Conservation (phyloP, 2,329 filamentous ascomycete species). For the Aureobasidium sp. region DNA sequence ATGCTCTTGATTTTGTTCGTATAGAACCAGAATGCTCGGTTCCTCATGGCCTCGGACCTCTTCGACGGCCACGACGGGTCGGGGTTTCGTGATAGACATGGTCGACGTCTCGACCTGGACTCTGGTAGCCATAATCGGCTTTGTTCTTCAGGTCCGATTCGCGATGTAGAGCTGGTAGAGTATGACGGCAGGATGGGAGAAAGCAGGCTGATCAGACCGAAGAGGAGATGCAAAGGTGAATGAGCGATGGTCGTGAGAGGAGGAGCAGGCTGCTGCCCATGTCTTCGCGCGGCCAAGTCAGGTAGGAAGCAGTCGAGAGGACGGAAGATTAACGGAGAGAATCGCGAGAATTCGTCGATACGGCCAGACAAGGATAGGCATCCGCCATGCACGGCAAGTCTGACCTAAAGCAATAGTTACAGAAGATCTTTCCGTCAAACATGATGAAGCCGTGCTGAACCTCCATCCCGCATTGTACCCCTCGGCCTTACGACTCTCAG, state of each 20-base stretch:
- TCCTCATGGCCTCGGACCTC: constrained; percentile 28
- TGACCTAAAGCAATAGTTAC: background rate
- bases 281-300: background rate
- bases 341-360: background rate
- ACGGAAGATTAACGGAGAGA: constrained; percentile 14
- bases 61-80: constrained; percentile 23
- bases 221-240: background rate
- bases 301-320: constrained; percentile 3
- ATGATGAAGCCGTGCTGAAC: background rate
- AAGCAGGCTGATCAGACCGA: background rate
- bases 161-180: background rate
- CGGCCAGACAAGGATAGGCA: constrained; percentile 2
- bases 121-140: constrained; percentile 17
- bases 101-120: constrained; percentile 17
- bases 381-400: constrained; percentile 2
- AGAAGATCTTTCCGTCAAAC: constrained; percentile 5
- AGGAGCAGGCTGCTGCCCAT: background rate
- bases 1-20: constrained; percentile 62
- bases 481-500: background rate
- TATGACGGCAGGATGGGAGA: background rate
- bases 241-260: background rate
- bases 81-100: constrained; percentile 12
- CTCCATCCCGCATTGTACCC: constrained; percentile 9
- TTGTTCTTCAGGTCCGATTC: background rate
- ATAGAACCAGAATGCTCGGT: constrained; percentile 51